A percentile compares a stretch with the other conserved stretches of the same genome.
These are phyloP conservation scores for Monosporozyma aerobia DNA, from an alignment of 805 yeast genomes.

Conservation along the genomic window DNA sequence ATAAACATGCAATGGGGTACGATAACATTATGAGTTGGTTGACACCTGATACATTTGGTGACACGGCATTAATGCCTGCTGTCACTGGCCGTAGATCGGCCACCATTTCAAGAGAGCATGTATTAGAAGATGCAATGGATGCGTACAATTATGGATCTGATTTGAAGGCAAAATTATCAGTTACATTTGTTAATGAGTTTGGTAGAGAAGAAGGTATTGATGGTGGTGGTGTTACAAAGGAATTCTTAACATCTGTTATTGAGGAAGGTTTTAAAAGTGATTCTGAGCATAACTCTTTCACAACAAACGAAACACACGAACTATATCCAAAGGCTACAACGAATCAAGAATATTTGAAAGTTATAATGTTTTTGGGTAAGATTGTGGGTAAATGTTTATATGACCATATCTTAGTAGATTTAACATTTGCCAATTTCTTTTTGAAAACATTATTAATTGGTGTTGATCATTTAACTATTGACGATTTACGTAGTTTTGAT, in stretches of 20 bases:
- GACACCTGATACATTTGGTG: constrained; percentile 2
- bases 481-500: constrained; percentile 70
- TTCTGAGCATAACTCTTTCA: constrained; percentile 29
- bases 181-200: constrained; percentile 60
- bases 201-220: constrained; percentile 84
- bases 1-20: constrained; percentile 29
- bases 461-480: constrained; percentile 42
- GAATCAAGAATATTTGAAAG: constrained; percentile 25
- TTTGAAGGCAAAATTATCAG: constrained; percentile 52
- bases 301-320: constrained; percentile 43
- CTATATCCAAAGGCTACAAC: constrained; percentile 47
- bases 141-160: constrained; percentile 47
- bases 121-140: constrained; percentile 68
- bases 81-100: constrained; percentile 29
- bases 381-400: constrained; percentile 83
- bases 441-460: constrained; percentile 55
- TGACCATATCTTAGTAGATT: constrained; percentile 71
- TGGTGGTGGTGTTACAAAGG: constrained; percentile 95
- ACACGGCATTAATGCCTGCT: constrained; percentile 38
- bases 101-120: constrained; percentile 54
- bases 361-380: constrained; percentile 62
- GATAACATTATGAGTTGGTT: constrained; percentile 2
- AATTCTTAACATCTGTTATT: constrained; percentile 66
- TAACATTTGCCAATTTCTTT: constrained; percentile 80
- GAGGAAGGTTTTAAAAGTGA: constrained; percentile 52